Conservation (phyloP, 306 rosid genomes). For the Pyrus communis region DNA sequence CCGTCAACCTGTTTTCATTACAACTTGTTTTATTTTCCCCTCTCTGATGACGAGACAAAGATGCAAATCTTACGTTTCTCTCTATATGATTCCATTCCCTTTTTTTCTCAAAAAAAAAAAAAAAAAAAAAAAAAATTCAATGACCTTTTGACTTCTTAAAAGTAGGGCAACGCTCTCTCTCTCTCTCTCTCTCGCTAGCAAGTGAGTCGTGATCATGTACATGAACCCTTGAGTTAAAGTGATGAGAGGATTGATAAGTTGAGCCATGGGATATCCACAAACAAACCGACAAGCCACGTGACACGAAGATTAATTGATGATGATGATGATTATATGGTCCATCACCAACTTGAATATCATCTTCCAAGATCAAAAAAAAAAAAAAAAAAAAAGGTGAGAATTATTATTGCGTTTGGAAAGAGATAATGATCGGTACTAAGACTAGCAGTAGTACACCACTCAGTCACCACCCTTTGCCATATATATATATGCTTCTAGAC, state of each 20-base stretch:
- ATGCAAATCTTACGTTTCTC: slow-evolving; percentile 47
- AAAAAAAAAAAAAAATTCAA: too few species aligned
- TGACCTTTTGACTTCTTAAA: slow-evolving; percentile 32
- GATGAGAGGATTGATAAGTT: neutral
- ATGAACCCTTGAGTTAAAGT: neutral
- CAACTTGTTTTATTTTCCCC: neutral
- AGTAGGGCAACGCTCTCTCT: slow-evolving; percentile 1
- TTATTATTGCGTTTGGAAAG: slow-evolving; percentile 28
- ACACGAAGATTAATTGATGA: slow-evolving; percentile 10
- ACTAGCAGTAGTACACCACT: slow-evolving; percentile 9
- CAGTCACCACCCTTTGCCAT: neutral
- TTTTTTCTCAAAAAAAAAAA: too few species aligned
- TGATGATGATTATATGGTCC: slow-evolving; percentile 3
- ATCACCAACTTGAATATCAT: slow-evolving; percentile 34
- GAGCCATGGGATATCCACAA: slow-evolving; percentile 33
- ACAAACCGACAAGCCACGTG: slow-evolving; percentile 74
- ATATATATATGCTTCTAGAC: slow-evolving; percentile 10
- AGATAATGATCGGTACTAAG: neutral
- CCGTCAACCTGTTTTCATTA: slow-evolving; percentile 8
- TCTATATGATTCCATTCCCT: slow-evolving; percentile 13
- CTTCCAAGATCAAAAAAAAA: neutral
- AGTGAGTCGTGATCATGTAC: slow-evolving; percentile 9
- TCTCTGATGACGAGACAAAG: slow-evolving; percentile 33
- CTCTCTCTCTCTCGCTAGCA: neutral
- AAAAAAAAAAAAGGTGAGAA: slow-evolving; percentile 9